phyloP scores from a whole-genome alignment of 2,329 filamentous ascomycete species.

The Xylariaceae sp. region DNA sequence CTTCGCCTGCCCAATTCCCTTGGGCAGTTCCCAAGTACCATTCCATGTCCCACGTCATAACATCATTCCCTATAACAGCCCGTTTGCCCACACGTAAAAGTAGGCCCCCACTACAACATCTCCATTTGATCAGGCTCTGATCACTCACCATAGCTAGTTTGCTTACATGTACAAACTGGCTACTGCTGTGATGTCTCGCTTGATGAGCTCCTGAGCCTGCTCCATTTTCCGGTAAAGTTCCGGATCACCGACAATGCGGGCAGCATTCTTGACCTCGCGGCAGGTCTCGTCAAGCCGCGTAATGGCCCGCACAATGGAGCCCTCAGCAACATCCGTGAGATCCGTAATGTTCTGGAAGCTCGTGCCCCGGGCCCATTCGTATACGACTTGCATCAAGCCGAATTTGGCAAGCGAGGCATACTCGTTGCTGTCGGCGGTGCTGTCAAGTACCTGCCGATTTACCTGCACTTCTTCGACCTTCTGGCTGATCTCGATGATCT shows the following conservation, averaged over 20 bases:
- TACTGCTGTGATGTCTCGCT: slow-evolving; percentile 87
- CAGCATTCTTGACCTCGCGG: slow-evolving; percentile 94
- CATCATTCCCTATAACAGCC: no score
- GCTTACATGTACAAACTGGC: slow-evolving; percentile 77
- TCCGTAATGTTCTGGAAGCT: slow-evolving; percentile 97
- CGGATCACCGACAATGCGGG: slow-evolving; percentile 90
- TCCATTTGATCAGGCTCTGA: not conserved
- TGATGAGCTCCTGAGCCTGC: slow-evolving; percentile 94
- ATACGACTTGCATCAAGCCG: slow-evolving; percentile 93
- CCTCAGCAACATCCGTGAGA: slow-evolving; percentile 92
- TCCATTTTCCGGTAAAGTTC: slow-evolving; percentile 95
- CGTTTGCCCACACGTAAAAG: no score
- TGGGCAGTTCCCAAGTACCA: no score
- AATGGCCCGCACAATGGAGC: slow-evolving; percentile 93
- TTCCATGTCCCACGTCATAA: no score
- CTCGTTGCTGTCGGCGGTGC: slow-evolving; percentile 84
- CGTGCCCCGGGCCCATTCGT: slow-evolving; percentile 97
- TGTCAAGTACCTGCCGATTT: slow-evolving; percentile 84
- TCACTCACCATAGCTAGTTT: not conserved
- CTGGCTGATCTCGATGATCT: slow-evolving; percentile 84
- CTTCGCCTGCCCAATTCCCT: no score
- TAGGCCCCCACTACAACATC: not conserved
- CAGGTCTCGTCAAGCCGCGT: slow-evolving; percentile 93
- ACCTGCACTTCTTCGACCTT: slow-evolving; percentile 90
- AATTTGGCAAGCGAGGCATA: slow-evolving; percentile 84